Conservation (phyloP, 306 rosid genomes). For the Begonia masoniana region DNA sequence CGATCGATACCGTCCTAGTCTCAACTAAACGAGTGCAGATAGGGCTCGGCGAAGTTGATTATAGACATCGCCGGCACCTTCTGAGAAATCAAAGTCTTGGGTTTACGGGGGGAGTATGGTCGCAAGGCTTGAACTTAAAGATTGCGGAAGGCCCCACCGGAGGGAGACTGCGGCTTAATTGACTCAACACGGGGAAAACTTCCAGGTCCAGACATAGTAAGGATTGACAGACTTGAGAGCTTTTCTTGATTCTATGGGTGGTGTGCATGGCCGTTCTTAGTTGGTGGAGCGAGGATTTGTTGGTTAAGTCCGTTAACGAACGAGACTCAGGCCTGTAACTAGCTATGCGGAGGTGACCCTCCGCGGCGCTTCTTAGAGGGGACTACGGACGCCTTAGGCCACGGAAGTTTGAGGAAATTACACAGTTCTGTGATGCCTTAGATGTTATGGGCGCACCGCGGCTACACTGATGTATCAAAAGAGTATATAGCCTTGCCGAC, state of each 20-base stretch:
- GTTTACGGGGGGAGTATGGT: too few species aligned
- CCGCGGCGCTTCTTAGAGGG: conserved; percentile 3
- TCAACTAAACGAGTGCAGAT: too few species aligned
- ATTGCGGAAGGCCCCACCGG: too few species aligned
- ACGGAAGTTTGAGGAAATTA: conserved; percentile 1
- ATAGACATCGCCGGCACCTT: too few species aligned
- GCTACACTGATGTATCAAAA: neutral
- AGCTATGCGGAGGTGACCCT: conserved; percentile 1
- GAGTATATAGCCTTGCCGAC: neutral
- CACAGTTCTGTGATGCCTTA: conserved; percentile 1
- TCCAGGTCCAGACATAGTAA: too few species aligned
- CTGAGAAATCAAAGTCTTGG: too few species aligned
- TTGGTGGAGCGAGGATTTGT: neutral
- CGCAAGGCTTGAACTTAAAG: too few species aligned
- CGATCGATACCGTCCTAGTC: too few species aligned
- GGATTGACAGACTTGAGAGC: conserved; percentile 2
- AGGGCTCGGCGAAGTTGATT: too few species aligned
- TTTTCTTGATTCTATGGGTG: conserved; percentile 1
- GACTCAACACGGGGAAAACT: too few species aligned
- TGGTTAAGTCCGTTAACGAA: neutral
- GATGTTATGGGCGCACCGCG: neutral
- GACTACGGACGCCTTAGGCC: neutral
- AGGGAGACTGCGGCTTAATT: too few species aligned
- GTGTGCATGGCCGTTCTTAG: neutral
- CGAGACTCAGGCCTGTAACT: neutral